A percentile compares a stretch with the other conserved stretches of the same genome.
Evolutionary conservation across 2,329 filamentous ascomycete species (phyloP).

Genomic region (Dissoconium aciculare): DNA sequence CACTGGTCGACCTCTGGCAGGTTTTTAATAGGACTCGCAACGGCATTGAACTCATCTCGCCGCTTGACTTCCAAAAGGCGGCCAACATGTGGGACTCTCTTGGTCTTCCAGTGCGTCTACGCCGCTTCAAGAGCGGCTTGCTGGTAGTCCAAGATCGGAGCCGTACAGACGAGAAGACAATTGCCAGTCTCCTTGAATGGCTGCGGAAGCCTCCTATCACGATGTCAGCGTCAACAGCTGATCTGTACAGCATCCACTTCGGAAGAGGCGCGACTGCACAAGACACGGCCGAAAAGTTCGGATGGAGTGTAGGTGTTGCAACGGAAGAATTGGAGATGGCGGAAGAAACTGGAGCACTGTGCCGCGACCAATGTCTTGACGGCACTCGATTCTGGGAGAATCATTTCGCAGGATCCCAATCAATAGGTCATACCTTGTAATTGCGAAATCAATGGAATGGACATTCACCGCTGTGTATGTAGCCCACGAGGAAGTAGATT

Average conservation of each 20-base stretch:
- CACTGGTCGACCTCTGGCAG: conserved; percentile 80
- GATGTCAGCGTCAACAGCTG: conserved; percentile 32
- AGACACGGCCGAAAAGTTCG: conserved; percentile 76
- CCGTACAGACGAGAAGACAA: conserved; percentile 79
- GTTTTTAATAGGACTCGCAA: conserved; percentile 87
- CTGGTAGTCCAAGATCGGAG: conserved; percentile 82
- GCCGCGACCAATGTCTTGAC: conserved; percentile 82
- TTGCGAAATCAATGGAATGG: not conserved
- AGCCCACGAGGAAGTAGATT: too few relatives aligned
- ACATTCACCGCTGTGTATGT: not conserved
- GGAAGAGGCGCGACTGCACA: conserved; percentile 79
- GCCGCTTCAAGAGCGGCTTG: conserved; percentile 85
- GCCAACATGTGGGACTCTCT: conserved; percentile 77
- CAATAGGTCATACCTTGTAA: conserved; percentile 2
- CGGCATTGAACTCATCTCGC: conserved; percentile 86
- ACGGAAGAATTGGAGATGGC: conserved; percentile 95
- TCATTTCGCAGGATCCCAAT: too few relatives aligned
- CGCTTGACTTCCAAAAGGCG: conserved; percentile 80
- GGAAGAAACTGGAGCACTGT: conserved; percentile 74
- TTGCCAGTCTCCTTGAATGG: conserved; percentile 63
- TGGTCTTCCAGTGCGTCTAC: conserved; percentile 68
- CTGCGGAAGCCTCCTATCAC: conserved; percentile 39
- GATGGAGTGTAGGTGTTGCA: conserved; percentile 94
- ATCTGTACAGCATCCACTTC: conserved; percentile 64
- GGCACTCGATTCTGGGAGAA: conserved; percentile 93